phyloP scores from a whole-genome alignment of 768 basidiomycete genomes.

The Clitopilus passeckerianus region DNA sequence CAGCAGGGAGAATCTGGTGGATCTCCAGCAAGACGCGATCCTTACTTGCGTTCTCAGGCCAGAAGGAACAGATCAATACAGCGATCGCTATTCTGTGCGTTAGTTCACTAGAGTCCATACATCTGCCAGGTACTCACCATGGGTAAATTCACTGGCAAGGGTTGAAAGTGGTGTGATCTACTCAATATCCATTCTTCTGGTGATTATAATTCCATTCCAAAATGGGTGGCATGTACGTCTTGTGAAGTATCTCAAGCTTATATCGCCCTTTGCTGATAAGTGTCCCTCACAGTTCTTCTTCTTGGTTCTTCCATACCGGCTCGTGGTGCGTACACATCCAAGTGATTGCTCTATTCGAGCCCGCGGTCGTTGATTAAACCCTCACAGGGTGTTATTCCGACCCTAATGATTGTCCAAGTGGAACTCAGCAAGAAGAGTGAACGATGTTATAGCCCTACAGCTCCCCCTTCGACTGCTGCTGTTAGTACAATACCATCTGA shows the following conservation, averaged over 20 bases:
- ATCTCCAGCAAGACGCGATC: constrained; percentile 7
- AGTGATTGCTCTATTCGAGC: background rate
- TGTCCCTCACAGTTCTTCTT: constrained; percentile 9
- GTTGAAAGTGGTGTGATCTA: constrained; percentile 24
- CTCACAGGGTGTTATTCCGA: constrained; percentile 19
- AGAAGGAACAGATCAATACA: constrained; percentile 5
- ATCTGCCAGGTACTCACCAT: background rate
- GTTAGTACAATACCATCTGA: background rate
- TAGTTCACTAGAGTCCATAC: background rate
- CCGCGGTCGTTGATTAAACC: background rate
- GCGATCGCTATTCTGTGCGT: constrained; percentile 12
- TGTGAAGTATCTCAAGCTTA: background rate
- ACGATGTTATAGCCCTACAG: background rate
- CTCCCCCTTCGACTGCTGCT: constrained; percentile 1
- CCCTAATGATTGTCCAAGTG: constrained; percentile 18
- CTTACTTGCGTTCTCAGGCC: constrained; percentile 1
- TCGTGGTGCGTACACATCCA: constrained; percentile 17
- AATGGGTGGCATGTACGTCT: constrained; percentile 8
- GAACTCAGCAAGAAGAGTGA: constrained; percentile 6
- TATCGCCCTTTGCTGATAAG: background rate
- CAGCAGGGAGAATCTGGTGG: constrained; percentile 16
- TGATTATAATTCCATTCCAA: constrained; percentile 5
- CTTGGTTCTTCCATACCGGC: constrained; percentile 12
- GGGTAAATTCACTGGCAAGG: constrained; percentile 8
- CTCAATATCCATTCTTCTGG: constrained; percentile 16